These are phyloP conservation scores for Aureobasidium sp. DNA, from an alignment of 2,329 filamentous ascomycete species.

Conservation along the genomic window DNA sequence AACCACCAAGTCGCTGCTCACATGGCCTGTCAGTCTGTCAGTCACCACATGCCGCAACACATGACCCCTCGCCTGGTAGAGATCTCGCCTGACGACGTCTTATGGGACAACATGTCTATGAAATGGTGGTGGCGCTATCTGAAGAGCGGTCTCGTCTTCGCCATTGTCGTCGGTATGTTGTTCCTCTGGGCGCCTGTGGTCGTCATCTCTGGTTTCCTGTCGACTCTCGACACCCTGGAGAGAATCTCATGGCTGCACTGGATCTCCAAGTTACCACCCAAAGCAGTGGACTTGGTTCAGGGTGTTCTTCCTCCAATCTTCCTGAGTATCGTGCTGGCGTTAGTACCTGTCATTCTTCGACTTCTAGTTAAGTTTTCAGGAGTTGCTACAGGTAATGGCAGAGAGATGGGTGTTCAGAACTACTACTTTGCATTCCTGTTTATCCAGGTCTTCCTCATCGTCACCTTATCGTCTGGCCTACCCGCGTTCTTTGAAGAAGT, in stretches of 20 bases:
- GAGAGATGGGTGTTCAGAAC: conserved; percentile 74
- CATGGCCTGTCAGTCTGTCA: conserved; percentile 91
- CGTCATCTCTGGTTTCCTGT: conserved; percentile 74
- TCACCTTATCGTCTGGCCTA: conserved; percentile 73
- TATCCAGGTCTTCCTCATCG: conserved; percentile 87
- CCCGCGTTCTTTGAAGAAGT: conserved; percentile 59
- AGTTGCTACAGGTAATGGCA: conserved; percentile 70
- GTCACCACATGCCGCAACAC: conserved; percentile 82
- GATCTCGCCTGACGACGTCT: conserved; percentile 82
- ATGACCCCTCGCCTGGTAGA: conserved; percentile 93
- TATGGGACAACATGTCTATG: conserved; percentile 97
- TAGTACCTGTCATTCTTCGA: conserved; percentile 72
- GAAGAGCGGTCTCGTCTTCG: conserved; percentile 57
- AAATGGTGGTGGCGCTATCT: conserved; percentile 88
- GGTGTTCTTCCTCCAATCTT: conserved; percentile 78
- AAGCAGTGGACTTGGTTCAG: conserved; percentile 60
- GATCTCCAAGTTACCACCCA: conserved; percentile 52
- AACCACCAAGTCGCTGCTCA: conserved; percentile 96
- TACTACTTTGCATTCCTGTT: conserved; percentile 96
- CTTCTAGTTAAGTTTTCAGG: conserved; percentile 67
- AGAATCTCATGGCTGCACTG: conserved; percentile 59
- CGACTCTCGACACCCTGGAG: conserved; percentile 66
- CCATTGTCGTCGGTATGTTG: conserved; percentile 63
- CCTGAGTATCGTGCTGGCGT: conserved; percentile 64
- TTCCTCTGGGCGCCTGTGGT: conserved; percentile 88